Evolutionary conservation across 225 moss, liverwort and hornwort species (phyloP).

Genomic region (Bryoerythrophyllum caledonicum): DNA sequence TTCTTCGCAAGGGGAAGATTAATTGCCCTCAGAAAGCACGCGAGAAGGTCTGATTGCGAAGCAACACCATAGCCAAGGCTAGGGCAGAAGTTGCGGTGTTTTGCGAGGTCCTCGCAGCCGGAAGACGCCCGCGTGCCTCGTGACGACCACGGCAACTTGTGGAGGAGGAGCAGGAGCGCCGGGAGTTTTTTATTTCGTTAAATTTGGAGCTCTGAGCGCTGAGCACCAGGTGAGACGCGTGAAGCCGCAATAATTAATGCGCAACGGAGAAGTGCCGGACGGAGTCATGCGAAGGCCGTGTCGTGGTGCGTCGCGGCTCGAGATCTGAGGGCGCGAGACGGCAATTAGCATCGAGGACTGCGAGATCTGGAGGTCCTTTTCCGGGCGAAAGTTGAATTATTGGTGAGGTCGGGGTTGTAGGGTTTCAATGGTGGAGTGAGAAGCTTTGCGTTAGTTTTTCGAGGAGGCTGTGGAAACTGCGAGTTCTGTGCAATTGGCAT

Average conservation of each 20-base stretch:
- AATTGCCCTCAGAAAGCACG: background rate
- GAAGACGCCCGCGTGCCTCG: background rate
- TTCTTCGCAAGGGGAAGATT: too few species aligned
- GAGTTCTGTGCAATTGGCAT: background rate
- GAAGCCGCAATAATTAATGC: slow-evolving; percentile 20
- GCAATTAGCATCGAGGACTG: background rate
- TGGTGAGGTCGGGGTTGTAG: background rate
- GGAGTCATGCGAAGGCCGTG: too few species aligned
- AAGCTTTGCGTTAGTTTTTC: background rate
- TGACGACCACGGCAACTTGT: background rate
- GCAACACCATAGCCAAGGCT: slow-evolving; percentile 21
- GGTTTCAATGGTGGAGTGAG: background rate
- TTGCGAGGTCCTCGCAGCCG: background rate
- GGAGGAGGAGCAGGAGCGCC: background rate
- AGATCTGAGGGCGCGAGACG: background rate
- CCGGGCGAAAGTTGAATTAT: background rate
- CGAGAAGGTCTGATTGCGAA: background rate
- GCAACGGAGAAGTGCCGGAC: background rate
- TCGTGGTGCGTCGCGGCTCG: background rate
- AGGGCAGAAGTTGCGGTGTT: slow-evolving; percentile 9
- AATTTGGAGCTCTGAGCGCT: background rate
- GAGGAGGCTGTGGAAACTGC: background rate
- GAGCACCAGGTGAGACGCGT: slow-evolving; percentile 3
- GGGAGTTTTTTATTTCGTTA: background rate
- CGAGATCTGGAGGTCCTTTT: background rate